A percentile compares a stretch with the other conserved stretches of the same genome.
These are phyloP conservation scores for Besnoitia besnoiti DNA, from an alignment of 169 alveolate genomes.

Conservation along the genomic window DNA sequence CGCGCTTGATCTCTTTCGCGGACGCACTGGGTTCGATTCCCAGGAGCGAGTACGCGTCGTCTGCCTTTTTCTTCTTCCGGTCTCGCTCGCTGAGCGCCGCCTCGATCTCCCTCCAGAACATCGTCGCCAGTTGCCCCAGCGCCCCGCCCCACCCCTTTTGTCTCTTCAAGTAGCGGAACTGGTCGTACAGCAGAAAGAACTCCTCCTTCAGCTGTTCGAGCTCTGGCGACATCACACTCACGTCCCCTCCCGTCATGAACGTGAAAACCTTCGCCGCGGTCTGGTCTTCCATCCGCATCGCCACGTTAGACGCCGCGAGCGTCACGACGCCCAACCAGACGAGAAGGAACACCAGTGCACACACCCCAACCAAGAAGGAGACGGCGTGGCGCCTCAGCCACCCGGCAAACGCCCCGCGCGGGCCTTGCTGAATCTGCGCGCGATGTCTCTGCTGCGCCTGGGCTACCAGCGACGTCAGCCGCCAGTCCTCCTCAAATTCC, in stretches of 20 bases:
- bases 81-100: background rate
- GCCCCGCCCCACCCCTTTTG: background rate
- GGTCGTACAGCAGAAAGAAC: background rate
- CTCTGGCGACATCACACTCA: background rate
- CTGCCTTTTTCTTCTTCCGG: background rate
- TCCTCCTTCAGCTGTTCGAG: background rate
- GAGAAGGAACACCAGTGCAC: background rate
- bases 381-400: background rate
- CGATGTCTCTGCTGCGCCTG: background rate
- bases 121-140: background rate
- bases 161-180: background rate
- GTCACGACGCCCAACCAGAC: background rate
- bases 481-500: background rate
- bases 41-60: background rate
- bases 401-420: background rate
- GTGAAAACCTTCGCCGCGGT: background rate
- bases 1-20: background rate
- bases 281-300: background rate
- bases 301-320: background rate
- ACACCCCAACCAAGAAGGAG: background rate
- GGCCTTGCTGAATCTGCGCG: background rate
- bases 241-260: background rate
- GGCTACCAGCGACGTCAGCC: background rate
- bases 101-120: background rate
- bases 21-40: background rate